Conservation (phyloP, 2,329 filamentous ascomycete genomes). For the Clonostachys byssicola region DNA sequence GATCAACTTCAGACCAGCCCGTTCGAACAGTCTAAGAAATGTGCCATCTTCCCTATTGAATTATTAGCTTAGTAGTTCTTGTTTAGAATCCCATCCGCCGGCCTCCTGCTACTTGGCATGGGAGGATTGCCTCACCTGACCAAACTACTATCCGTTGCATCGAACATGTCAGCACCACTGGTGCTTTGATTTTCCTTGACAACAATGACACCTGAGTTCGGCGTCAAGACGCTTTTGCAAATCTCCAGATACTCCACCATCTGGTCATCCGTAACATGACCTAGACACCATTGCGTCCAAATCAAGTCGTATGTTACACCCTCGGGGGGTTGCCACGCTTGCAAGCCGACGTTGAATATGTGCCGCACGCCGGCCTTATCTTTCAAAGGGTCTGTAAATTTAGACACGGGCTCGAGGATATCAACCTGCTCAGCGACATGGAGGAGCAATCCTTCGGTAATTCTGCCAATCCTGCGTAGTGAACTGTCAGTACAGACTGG, state of each 20-base stretch:
- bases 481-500: no score
- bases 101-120: slow-evolving; percentile 2
- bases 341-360: slow-evolving; percentile 69
- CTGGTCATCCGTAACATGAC: slow-evolving; percentile 74
- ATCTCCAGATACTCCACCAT: slow-evolving; percentile 62
- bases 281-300: slow-evolving; percentile 89
- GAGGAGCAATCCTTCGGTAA: slow-evolving; percentile 75
- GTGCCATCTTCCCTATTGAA: slow-evolving; percentile 60
- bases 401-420: slow-evolving; percentile 77
- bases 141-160: slow-evolving; percentile 71
- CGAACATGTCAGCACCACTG: slow-evolving; percentile 60
- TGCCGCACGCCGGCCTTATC: slow-evolving; percentile 53
- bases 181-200: slow-evolving; percentile 66
- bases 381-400: slow-evolving; percentile 66
- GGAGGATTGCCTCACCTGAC: slow-evolving; percentile 46
- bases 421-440: slow-evolving; percentile 70
- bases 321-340: slow-evolving; percentile 57
- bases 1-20: slow-evolving; percentile 65
- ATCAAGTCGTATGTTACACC: slow-evolving; percentile 66
- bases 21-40: slow-evolving; percentile 64
- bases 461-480: slow-evolving; percentile 65
- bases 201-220: slow-evolving; percentile 24
- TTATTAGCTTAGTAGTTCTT: not conserved
- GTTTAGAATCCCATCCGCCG: not conserved
- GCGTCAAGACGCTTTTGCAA: slow-evolving; percentile 40